phyloP scores from a whole-genome alignment of 768 basidiomycete genomes.

The Lactarius hengduanensis region DNA sequence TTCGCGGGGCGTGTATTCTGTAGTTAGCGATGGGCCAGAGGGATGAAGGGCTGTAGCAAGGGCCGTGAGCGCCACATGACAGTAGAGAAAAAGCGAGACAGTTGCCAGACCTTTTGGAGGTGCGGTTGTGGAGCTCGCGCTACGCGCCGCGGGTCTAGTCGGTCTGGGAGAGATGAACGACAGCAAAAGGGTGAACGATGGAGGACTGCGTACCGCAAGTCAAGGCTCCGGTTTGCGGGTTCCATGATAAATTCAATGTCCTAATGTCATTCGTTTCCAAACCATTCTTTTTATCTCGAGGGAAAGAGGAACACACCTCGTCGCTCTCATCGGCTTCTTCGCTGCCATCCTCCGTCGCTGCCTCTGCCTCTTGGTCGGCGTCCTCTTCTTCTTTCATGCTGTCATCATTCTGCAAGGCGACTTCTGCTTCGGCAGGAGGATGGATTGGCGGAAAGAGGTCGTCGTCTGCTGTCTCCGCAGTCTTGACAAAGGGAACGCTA shows the following conservation, averaged over 20 bases:
- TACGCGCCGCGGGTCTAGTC: slow-evolving; percentile 34
- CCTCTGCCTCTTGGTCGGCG: slow-evolving; percentile 34
- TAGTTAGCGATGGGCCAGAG: slow-evolving; percentile 67
- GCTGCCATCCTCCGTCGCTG: slow-evolving; percentile 40
- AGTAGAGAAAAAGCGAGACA: background rate
- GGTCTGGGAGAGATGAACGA: slow-evolving; percentile 35
- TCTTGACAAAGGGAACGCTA: slow-evolving; percentile 24
- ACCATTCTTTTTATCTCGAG: slow-evolving; percentile 16
- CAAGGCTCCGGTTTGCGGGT: slow-evolving; percentile 64
- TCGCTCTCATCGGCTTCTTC: slow-evolving; percentile 41
- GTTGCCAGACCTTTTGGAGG: slow-evolving; percentile 34
- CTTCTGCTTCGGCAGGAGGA: slow-evolving; percentile 28
- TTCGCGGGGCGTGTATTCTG: slow-evolving; percentile 77
- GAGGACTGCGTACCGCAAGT: slow-evolving; percentile 57
- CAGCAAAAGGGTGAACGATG: slow-evolving; percentile 7
- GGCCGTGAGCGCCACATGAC: slow-evolving; percentile 5
- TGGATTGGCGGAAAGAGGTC: slow-evolving; percentile 15
- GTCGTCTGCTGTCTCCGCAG: slow-evolving; percentile 12
- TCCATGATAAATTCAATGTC: slow-evolving; percentile 94
- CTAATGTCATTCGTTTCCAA: slow-evolving; percentile 37
- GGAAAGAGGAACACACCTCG: slow-evolving; percentile 50
- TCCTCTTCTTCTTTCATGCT: slow-evolving; percentile 25
- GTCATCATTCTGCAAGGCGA: slow-evolving; percentile 19
- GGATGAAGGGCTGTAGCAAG: slow-evolving; percentile 40
- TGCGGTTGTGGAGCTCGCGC: slow-evolving; percentile 33